Evolutionary conservation across 2,329 filamentous ascomycete genomes (phyloP), one percentile per base, ranked within the genome.

Genomic region (Lecanosticta acicola): DNA sequence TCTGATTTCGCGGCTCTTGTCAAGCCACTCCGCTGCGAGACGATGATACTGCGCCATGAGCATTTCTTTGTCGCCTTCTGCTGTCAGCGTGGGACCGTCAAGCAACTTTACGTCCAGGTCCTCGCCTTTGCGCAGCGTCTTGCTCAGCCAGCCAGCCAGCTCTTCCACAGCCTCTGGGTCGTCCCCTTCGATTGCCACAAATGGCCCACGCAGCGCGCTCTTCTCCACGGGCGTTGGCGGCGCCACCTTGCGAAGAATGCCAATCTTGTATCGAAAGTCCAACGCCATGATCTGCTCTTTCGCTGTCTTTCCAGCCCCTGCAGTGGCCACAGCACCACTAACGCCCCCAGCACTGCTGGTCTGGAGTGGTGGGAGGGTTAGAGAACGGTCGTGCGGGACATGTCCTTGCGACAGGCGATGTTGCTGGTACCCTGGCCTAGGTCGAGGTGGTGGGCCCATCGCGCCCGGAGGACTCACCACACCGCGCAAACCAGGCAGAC

Each of bases 121-220:
- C 4, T 69, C 71, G 50, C 76, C 74, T 32, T 73, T 76, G 39
- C 67, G 67, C 37, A 83, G 65, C 34, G 69, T 70, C 46, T 68
- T 72, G 47, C 70, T 74, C 59, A 94, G 71, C 56, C 82, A 83
- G 26, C 75, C 72, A 44, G 84, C 76, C 16, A 95, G 78, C 14
- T 78, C 76, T 2, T 74, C 69, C 3, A 87, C 81, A 3, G 86
- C 78, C 8, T 77, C 73, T 1, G 70, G 65, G 46, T 83, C 78
- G 14, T 84, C 75, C 1, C 90, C 90, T 66, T 97, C 91, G 20
- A 97, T 71, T 0, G 87, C 84, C 51, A 97, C 83, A 32, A 96
- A 78, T 0, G 85, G 79, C 0, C 91, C 90, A n/a, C 89, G 79
- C 1, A 54, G 49, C 4, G 48, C 43, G 10, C 48, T 33, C 19